Percentiles rank a stretch among this genome's conserved stretches.
Evolutionary conservation across 768 basidiomycete species (phyloP).

Genomic region (Termitomyces sp.): DNA sequence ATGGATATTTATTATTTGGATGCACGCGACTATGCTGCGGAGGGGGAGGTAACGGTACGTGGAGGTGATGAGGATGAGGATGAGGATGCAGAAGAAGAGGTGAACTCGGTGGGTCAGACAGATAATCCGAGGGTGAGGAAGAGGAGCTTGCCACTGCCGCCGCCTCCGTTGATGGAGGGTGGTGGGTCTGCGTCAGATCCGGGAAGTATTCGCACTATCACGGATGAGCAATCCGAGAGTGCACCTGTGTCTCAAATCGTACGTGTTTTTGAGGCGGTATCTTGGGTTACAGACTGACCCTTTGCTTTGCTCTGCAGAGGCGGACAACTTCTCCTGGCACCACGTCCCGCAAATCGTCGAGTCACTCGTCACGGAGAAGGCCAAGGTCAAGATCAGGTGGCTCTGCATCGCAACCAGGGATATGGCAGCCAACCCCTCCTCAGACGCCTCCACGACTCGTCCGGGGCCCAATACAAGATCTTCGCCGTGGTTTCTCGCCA

Average conservation of each 20-base stretch:
- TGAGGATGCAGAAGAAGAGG: conserved; percentile 4
- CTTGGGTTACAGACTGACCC: neutral
- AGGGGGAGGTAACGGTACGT: neutral
- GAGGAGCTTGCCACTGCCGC: conserved; percentile 4
- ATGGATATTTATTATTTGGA: conserved; percentile 46
- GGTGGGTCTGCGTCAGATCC: conserved; percentile 1
- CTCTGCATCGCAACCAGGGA: neutral
- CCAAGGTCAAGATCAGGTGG: neutral
- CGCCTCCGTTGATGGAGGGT: neutral
- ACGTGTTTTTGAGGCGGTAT: neutral
- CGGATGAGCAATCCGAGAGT: conserved; percentile 9
- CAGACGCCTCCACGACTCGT: conserved; percentile 12
- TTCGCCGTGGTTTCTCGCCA: neutral
- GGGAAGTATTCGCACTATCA: conserved; percentile 11
- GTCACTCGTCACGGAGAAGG: conserved; percentile 2
- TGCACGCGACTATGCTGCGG: conserved; percentile 28
- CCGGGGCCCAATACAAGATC: neutral
- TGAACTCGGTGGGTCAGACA: conserved; percentile 4
- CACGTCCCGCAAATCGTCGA: conserved; percentile 7
- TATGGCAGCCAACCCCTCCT: conserved; percentile 23
- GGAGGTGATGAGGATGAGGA: conserved; percentile 17
- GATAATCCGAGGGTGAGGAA: neutral
- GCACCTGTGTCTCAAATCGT: neutral
- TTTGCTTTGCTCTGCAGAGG: neutral
- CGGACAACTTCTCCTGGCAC: neutral